Base-by-base conservation (phyloP, 2,329 filamentous ascomycete species). In the Botrytis hyacinthi region DNA sequence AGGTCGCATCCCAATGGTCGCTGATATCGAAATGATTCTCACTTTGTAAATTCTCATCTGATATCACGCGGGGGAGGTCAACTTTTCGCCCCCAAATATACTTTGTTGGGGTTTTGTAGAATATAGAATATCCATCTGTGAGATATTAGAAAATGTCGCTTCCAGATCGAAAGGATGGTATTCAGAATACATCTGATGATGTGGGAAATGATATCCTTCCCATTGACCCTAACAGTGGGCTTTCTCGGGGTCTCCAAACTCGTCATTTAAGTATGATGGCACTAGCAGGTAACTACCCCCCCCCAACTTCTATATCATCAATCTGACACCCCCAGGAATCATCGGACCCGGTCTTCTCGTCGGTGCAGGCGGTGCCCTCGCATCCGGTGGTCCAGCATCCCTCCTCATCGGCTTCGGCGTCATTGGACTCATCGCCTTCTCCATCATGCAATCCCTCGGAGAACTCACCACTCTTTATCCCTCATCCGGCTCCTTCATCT, bases 391-490 rank as follows among this genome's bases (percentile, higher is more conserved):
- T 0, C 92, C 92, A 26, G 92, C 91, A 0, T 89, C 91, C 0
- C 82, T 93, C 67, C 81, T 94, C 51, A 93, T 94, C 78, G 92
- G 92, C 1, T 95, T 94, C 76, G 88, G 86, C 16, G 83, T 93
- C 42, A 91, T 93, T 76, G 92, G 90, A 18, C 86, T 93, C 75
- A 88, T 94, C 74, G 91, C 91, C 2, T 87, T 82, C 75, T 83
- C 82, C 72, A 80, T 82, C 60, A 83, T 84, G 82, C 92, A 93
- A 84, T 91, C 89, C 7, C 83, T 94, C 10, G 92, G 92, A 32
- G 92, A 94, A 80, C 84, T 94, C 78, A 92, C 92, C 4, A 93
- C 92, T 10, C 82, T 93, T 1, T 93, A 91, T 76, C 92, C 92
- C 0, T 90, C 88, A 0, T 89, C 90, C 8, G 92, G 92, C 4